Conservation (phyloP, 441 rosid genomes). For the Pelargonium myrrhifolium region DNA sequence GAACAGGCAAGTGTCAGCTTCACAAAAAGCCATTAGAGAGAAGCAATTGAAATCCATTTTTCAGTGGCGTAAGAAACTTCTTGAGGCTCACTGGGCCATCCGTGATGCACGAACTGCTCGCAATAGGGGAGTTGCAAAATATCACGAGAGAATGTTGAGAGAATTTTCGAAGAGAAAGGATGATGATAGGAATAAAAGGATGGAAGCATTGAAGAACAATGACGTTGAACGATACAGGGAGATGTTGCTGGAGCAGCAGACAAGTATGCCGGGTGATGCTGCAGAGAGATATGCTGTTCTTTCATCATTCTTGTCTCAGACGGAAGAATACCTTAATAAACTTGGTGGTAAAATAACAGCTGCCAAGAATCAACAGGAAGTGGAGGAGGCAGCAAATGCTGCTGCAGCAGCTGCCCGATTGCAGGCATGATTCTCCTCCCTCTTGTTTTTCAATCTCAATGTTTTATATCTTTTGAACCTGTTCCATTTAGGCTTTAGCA, state of each 20-base stretch:
- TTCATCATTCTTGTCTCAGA: constrained; percentile 92
- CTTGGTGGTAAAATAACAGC: constrained; percentile 92
- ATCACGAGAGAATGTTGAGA: constrained; percentile 93
- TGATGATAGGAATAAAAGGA: constrained; percentile 92
- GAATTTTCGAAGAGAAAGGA: constrained; percentile 96
- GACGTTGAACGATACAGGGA: constrained; percentile 99
- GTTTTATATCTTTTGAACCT: neutral
- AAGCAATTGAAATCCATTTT: constrained; percentile 93
- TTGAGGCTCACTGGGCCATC: constrained; percentile 96
- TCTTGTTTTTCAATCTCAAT: constrained; percentile 11
- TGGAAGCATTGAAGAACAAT: constrained; percentile 99
- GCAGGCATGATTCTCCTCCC: constrained; percentile 46
- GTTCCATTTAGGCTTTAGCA: neutral
- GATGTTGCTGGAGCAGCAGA: constrained; percentile 98
- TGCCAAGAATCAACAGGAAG: constrained; percentile 96
- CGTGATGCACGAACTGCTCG: constrained; percentile 99
- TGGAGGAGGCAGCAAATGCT: constrained; percentile 96
- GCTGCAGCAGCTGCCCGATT: constrained; percentile 89
- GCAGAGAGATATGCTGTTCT: constrained; percentile 97
- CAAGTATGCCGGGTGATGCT: constrained; percentile 81
- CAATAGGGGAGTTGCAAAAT: constrained; percentile 98
- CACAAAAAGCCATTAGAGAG: constrained; percentile 82
- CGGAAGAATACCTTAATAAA: constrained; percentile 95
- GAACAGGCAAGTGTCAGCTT: constrained; percentile 81
- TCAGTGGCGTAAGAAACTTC: constrained; percentile 99